Percentiles rank a stretch among this genome's conserved stretches.
These are phyloP conservation scores for Phaffia rhodozyma DNA, from an alignment of 1,284 basidiomycete species.

Conservation along the genomic window DNA sequence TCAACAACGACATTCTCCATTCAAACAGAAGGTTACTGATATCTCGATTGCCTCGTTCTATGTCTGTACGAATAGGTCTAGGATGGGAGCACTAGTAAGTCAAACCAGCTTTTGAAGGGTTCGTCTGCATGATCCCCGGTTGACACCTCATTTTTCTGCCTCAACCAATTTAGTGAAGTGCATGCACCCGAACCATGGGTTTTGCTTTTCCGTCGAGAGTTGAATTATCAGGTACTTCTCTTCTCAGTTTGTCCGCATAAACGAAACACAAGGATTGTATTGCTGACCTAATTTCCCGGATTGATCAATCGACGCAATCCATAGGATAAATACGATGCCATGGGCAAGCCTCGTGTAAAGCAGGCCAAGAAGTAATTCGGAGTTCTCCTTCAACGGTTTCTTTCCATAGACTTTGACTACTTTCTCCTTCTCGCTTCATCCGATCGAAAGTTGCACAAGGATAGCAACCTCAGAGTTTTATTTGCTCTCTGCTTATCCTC, in stretches of 20 bases:
- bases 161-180: background rate
- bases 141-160: background rate
- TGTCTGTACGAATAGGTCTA: background rate
- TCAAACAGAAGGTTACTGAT: background rate
- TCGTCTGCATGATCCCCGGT: background rate
- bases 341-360: constrained; percentile 7
- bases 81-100: constrained; percentile 17
- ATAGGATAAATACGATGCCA: background rate
- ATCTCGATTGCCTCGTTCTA: too few species aligned
- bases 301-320: too few species aligned
- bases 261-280: too few species aligned
- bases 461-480: too few species aligned
- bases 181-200: constrained; percentile 9
- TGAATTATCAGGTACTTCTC: constrained; percentile 2
- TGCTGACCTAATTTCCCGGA: too few species aligned
- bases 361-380: background rate
- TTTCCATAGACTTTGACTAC: background rate
- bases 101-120: background rate
- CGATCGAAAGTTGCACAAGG: too few species aligned
- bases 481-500: too few species aligned
- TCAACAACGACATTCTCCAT: background rate
- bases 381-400: background rate
- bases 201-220: constrained; percentile 13
- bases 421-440: background rate
- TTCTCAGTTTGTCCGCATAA: background rate